Conservation (phyloP, 1,284 basidiomycete species). For the Amylostereum areolatum region DNA sequence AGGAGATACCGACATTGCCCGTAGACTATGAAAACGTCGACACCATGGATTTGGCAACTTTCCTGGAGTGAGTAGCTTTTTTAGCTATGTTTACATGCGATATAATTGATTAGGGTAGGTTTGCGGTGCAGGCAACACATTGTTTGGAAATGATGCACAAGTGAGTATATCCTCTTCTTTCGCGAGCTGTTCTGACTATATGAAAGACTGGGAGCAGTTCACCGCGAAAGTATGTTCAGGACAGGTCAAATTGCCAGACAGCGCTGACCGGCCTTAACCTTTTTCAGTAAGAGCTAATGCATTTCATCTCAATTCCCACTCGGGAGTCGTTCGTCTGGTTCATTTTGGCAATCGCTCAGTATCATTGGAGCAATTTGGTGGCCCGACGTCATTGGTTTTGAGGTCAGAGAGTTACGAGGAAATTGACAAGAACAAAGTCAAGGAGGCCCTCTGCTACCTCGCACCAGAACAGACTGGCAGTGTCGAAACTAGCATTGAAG, state of each 20-base stretch:
- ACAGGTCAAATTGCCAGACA: background rate
- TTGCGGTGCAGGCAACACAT: conserved; percentile 66
- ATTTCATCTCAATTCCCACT: conserved; percentile 64
- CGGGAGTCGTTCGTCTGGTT: conserved; percentile 59
- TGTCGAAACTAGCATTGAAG: conserved; percentile 61
- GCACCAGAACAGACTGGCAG: conserved; percentile 71
- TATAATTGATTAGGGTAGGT: conserved; percentile 31
- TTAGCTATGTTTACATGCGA: background rate
- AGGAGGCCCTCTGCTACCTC: conserved; percentile 67
- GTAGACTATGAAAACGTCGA: conserved; percentile 56
- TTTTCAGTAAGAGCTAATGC: conserved; percentile 61
- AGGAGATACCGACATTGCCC: conserved; percentile 25
- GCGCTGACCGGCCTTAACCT: background rate
- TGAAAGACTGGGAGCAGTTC: conserved; percentile 45
- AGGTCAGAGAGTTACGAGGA: conserved; percentile 50
- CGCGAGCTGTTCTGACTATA: no score
- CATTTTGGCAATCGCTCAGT: conserved; percentile 74
- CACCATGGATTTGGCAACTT: conserved; percentile 69
- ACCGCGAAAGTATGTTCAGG: conserved; percentile 53
- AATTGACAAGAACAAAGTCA: conserved; percentile 57
- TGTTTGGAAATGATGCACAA: conserved; percentile 63
- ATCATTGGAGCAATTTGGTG: conserved; percentile 63
- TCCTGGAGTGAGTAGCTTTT: conserved; percentile 50
- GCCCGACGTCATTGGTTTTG: conserved; percentile 60
- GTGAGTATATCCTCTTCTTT: conserved; percentile 24